Base-by-base conservation (phyloP, 2,329 filamentous ascomycete species). In the Neocucurbitaria cava region DNA sequence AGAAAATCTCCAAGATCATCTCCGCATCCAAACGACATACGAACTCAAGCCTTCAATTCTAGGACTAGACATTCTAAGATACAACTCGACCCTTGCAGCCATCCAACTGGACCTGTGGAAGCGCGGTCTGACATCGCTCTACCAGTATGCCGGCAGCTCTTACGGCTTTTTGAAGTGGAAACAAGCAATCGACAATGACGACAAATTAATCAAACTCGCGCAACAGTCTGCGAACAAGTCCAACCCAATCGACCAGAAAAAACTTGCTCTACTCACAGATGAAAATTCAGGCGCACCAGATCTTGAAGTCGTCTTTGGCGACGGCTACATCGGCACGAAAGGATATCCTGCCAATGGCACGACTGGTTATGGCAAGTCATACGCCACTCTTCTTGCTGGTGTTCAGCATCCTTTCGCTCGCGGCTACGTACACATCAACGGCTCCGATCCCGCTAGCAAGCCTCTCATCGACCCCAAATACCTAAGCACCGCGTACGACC, bases 111-210 rank as follows among this genome's bases (percentile, higher is more conserved):
- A 69, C 4, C 66, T 75, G 13, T 77, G 70, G 62, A 59, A 66
- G 26, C 58, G 62, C 2, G 67, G 68, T 11, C 36, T 75, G 36
- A 46, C 59, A 0, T 75, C 73, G 3, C 66, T 73, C 2, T 79
- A 77, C 60, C 76, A 80, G 49, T 74, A 77, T 56, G 73, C 72
- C 3, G 69, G 66, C 13, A 73, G 65, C 36, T 74, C 66, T 9
- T 79, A 78, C 48, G 62, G 73, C 5, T 81, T 79, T 58, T 58
- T 77, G 31, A 78, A 75, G 36, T 82, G 78, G 78, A 56, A 67
- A 1, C 70, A 77, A 50, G 64, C 73, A 18, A 62, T 72, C n/a
- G 65, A 64, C 28, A 69, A 73, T 15, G 46, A 51, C 21, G 48
- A 51, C 17, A 44, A 41, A 13, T 49, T 62, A 9, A 20, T 58